Base-by-base conservation (phyloP, 2,329 filamentous ascomycete species). In the Tolypocladium ophioglossoides region DNA sequence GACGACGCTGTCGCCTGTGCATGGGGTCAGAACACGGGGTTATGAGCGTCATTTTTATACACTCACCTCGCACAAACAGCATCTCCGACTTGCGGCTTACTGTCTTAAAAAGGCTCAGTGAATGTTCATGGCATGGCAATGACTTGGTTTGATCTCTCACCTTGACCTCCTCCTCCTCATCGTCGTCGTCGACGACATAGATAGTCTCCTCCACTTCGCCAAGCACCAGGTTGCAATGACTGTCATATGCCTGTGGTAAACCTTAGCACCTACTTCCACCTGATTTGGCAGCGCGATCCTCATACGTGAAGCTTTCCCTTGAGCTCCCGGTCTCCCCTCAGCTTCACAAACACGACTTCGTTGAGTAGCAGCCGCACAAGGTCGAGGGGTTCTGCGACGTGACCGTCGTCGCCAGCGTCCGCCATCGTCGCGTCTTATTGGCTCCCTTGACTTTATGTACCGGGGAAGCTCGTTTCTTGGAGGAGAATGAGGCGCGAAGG, bases 171-270 rank as follows among this genome's bases (percentile, higher is more conserved):
- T 92, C 86, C 55, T 87, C 85, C 24, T 90, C 87, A 18, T 95
- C 90, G 16, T 95, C 87, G 56, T 96, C 91, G 56, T 96, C 91
- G 5, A 95, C 85, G 37, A 92, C 79, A 68, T 96, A 99, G 61
- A 99, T 91, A 8, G 92, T 97, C 77, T 99, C 94, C 68, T 96
- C 91, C 5, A 97, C 94, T 61, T 99, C 94, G 53, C 94, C 92
- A 7, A 99, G 79, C 7, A 99, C 90, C 47, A 99, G 74, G 67
- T 99, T 99, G 80, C 95, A 99, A 72, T 99, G 94, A 66, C 90
- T 96, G 69, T 99, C 94, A 70, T 99, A 99, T 54, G 94, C 94
- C 94, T 99, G 56, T 32, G 41, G 20, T n/a, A 37, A 49, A 12
- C 18, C 4, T 61, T 12, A 64, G 61, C 50, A 34, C 1, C 3